A percentile compares a stretch with the other conserved stretches of the same genome.
phyloP scores from a whole-genome alignment of 352 stramenopile genomes.

The Elongisporangium undulatum region DNA sequence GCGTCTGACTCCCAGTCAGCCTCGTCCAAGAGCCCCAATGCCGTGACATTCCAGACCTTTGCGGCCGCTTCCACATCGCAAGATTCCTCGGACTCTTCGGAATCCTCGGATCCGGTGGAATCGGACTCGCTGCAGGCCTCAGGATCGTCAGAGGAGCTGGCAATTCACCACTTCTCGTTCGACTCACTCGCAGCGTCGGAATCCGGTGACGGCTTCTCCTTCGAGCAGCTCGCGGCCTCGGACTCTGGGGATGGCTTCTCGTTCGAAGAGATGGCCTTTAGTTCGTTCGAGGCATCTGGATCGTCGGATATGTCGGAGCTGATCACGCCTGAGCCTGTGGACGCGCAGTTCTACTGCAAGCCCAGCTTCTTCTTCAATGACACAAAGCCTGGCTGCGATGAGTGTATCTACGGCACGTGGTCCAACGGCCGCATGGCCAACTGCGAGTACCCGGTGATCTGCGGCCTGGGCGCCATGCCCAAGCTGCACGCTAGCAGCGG shows the following conservation, averaged over 20 bases:
- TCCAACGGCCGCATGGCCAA: constrained; percentile 34
- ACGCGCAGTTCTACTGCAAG: constrained; percentile 18
- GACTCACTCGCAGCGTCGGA: background rate
- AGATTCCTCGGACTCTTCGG: background rate
- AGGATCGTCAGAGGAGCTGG: background rate
- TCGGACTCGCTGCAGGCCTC: background rate
- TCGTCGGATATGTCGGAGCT: background rate
- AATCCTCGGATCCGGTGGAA: background rate
- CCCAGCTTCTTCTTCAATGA: constrained; percentile 36
- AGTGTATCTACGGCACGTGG: constrained; percentile 41
- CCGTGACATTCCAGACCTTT: background rate
- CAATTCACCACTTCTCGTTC: background rate
- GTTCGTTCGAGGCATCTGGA: background rate
- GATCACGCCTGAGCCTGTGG: background rate
- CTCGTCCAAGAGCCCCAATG: background rate
- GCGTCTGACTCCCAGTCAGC: background rate
- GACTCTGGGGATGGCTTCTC: background rate
- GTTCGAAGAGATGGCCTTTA: background rate
- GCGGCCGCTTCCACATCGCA: background rate
- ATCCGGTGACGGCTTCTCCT: background rate
- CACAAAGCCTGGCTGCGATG: constrained; percentile 13
- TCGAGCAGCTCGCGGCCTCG: background rate
- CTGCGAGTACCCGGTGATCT: constrained; percentile 32
- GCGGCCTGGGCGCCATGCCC: constrained; percentile 18
- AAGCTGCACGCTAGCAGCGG: constrained; percentile 18